Conservation (phyloP, 2,329 filamentous ascomycete genomes). For the Beauveria sp. region DNA sequence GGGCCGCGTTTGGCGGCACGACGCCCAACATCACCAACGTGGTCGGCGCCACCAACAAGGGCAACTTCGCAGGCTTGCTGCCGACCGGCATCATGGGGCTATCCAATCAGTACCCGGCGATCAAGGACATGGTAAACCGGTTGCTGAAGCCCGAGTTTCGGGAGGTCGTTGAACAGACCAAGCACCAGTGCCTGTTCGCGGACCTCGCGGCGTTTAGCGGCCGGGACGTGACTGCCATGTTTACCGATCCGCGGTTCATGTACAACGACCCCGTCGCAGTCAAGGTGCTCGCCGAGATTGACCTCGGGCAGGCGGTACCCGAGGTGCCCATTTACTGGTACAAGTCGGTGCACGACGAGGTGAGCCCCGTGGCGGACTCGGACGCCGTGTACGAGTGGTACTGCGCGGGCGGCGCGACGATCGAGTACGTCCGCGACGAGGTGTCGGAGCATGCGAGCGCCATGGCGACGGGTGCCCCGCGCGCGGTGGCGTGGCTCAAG, state of each 20-base stretch:
- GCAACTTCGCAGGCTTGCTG: constrained; percentile 15
- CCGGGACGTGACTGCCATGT: constrained; percentile 32
- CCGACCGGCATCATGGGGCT: constrained; percentile 16
- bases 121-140: constrained; percentile 11
- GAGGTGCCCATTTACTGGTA: constrained; percentile 35
- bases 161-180: constrained; percentile 21
- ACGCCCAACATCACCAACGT: constrained; percentile 15
- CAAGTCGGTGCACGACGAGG: constrained; percentile 39
- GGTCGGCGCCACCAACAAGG: constrained; percentile 13
- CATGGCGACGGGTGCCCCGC: constrained; percentile 10
- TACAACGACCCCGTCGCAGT: constrained; percentile 17
- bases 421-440: constrained; percentile 36
- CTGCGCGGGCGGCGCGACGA: constrained; percentile 31
- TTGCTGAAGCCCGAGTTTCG: constrained; percentile 14
- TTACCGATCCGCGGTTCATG: constrained; percentile 27
- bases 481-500: constrained; percentile 14
- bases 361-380: constrained; percentile 34
- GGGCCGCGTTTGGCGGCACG: constrained; percentile 19
- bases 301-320: constrained; percentile 31
- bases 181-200: constrained; percentile 20
- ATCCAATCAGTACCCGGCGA: constrained; percentile 15
- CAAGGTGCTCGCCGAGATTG: constrained; percentile 21
- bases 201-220: constrained; percentile 20
- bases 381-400: constrained; percentile 34
- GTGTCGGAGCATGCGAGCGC: constrained; percentile 28